Conservation (phyloP, 495 filamentous ascomycete species). For the Podospora appendiculata region DNA sequence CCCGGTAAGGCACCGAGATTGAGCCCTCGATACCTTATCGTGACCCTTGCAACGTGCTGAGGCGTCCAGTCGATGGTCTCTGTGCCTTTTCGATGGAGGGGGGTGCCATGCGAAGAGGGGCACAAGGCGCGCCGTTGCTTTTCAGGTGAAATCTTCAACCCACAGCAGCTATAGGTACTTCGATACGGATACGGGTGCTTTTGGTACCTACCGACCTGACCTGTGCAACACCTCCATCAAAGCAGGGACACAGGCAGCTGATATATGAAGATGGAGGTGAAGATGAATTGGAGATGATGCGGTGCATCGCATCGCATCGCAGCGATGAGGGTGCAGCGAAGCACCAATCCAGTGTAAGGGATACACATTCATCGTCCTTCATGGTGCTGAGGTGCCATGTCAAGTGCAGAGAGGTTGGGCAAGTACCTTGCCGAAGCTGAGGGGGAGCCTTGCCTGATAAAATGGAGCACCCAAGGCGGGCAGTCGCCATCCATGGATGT, state of each 20-base stretch:
- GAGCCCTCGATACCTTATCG: slow-evolving; percentile 3
- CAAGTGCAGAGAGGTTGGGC: too few relatives aligned
- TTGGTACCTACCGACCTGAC: neutral
- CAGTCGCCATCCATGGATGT: too few relatives aligned
- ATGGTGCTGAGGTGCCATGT: too few relatives aligned
- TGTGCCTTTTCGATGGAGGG: slow-evolving; percentile 1
- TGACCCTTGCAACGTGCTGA: slow-evolving; percentile 9
- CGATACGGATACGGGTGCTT: neutral
- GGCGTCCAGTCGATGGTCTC: slow-evolving; percentile 12
- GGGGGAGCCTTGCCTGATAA: too few relatives aligned
- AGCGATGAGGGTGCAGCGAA: too few relatives aligned
- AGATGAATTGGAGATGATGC: too few relatives aligned
- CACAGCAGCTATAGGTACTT: neutral
- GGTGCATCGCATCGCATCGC: too few relatives aligned
- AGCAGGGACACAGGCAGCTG: neutral
- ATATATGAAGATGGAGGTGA: too few relatives aligned
- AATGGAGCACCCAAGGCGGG: too few relatives aligned
- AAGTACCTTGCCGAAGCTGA: too few relatives aligned
- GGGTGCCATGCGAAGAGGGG: slow-evolving; percentile 6
- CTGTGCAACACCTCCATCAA: neutral
- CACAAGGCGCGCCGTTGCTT: neutral
- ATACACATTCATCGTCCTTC: too few relatives aligned
- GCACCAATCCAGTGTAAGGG: too few relatives aligned
- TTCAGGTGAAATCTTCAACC: neutral
- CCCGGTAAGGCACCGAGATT: slow-evolving; percentile 18